phyloP scores from a whole-genome alignment of 345 rosid genomes.

The Eucalyptus pumila region DNA sequence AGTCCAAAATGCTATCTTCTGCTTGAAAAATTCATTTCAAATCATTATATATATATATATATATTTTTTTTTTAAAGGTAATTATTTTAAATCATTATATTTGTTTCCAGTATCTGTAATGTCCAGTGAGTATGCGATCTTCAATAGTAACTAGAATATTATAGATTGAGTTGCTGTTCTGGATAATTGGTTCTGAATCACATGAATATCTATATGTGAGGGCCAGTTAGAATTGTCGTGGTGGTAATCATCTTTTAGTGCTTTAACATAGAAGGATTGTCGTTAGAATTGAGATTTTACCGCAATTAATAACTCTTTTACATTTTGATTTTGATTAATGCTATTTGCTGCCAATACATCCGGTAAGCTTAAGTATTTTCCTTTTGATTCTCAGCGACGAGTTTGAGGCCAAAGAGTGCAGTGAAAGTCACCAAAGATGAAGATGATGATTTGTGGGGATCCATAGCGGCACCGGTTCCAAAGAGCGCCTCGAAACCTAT shows the following conservation, averaged over 20 bases:
- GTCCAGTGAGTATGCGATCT: background rate
- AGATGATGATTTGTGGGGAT: constrained; percentile 94
- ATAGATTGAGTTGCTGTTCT: background rate
- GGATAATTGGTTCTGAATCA: background rate
- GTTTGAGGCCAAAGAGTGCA: constrained; percentile 38
- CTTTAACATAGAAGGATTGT: background rate
- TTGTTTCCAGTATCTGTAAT: background rate
- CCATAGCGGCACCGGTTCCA: constrained; percentile 85
- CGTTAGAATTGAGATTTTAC: background rate
- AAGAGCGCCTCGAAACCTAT: constrained; percentile 53
- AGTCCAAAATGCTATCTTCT: background rate
- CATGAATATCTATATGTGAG: background rate
- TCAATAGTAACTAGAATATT: background rate
- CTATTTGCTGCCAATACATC: background rate
- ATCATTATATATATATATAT: background rate
- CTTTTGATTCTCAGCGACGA: constrained; percentile 27
- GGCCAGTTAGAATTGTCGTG: background rate
- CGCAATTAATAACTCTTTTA: background rate
- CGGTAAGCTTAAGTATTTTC: background rate
- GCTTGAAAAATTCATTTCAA: background rate
- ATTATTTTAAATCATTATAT: background rate
- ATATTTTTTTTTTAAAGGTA: too few species aligned
- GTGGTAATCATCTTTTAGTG: background rate
- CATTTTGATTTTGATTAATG: background rate
- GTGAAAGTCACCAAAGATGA: constrained; percentile 36